Conservation (phyloP, 2,329 filamentous ascomycete species). For the Colletotrichum sp. region DNA sequence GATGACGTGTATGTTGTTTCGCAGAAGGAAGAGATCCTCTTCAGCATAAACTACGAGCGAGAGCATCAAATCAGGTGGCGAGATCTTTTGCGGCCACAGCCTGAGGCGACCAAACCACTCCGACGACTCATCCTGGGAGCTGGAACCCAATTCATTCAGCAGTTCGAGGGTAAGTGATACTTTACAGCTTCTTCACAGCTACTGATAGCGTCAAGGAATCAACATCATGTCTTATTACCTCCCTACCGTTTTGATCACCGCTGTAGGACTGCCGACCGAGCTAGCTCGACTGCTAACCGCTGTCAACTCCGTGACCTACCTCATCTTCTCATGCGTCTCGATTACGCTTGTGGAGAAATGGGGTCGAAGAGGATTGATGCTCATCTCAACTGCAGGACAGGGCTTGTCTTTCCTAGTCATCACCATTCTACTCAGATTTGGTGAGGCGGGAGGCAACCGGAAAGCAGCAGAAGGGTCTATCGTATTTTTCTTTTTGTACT, state of each 20-base stretch:
- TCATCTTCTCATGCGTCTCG: conserved; percentile 27
- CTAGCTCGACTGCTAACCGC: conserved; percentile 56
- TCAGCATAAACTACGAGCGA: not conserved
- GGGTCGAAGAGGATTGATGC: conserved; percentile 34
- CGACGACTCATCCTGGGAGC: not conserved
- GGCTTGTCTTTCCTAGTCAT: conserved; percentile 33
- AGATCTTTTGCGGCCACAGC: not conserved
- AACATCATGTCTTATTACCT: conserved; percentile 34
- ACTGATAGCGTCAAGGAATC: conserved; percentile 6
- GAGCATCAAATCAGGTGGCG: not conserved
- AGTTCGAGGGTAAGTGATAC: conserved; percentile 24
- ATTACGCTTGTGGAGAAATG: conserved; percentile 32
- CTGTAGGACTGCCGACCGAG: conserved; percentile 49
- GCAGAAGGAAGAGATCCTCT: not conserved
- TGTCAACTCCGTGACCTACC: conserved; percentile 37
- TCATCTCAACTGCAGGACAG: conserved; percentile 30
- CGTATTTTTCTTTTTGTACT: conserved; percentile 36
- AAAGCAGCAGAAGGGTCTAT: conserved; percentile 31
- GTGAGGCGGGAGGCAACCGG: conserved; percentile 21
- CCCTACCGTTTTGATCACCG: conserved; percentile 54
- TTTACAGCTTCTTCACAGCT: conserved; percentile 24
- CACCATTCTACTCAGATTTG: conserved; percentile 28
- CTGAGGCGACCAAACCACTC: not conserved
- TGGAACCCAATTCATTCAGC: not conserved
- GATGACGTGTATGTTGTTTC: not conserved